A percentile compares a stretch with the other conserved stretches of the same genome.
phyloP scores from a whole-genome alignment of 768 basidiomycete species.

The Cystofilobasidium macerans region DNA sequence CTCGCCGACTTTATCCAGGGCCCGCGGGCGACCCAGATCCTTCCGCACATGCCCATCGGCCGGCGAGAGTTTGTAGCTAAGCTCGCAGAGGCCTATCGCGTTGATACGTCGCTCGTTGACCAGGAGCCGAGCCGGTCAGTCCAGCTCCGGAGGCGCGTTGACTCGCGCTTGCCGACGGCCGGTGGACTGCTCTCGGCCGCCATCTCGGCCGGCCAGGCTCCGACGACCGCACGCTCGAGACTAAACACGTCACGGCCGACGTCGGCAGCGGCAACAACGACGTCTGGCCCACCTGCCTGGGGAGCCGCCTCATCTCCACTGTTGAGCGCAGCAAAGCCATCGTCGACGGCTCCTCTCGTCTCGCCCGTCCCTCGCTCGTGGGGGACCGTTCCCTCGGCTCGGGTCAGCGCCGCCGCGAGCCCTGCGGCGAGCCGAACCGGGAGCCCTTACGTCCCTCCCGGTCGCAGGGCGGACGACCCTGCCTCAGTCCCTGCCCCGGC shows the following conservation, averaged over 20 bases:
- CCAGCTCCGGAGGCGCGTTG: conserved; percentile 66
- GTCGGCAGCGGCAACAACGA: too few species aligned
- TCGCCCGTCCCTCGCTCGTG: too few species aligned
- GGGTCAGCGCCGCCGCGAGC: too few species aligned
- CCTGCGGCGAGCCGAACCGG: too few species aligned
- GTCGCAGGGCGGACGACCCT: too few species aligned
- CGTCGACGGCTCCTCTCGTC: too few species aligned
- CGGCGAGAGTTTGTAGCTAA: conserved; percentile 34
- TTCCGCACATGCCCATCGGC: conserved; percentile 21
- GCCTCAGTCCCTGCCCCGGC: too few species aligned
- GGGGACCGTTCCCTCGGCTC: too few species aligned
- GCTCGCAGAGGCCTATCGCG: conserved; percentile 67
- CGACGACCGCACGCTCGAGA: neutral
- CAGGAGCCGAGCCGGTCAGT: conserved; percentile 72
- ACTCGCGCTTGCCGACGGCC: conserved; percentile 68
- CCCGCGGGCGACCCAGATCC: conserved; percentile 19
- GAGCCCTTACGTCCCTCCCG: too few species aligned
- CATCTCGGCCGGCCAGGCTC: conserved; percentile 7
- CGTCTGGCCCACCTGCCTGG: too few species aligned
- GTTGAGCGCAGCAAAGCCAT: too few species aligned
- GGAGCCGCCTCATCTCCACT: too few species aligned
- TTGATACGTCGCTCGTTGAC: conserved; percentile 78
- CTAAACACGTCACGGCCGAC: conserved; percentile 15
- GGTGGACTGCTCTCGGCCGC: conserved; percentile 51
- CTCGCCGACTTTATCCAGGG: conserved; percentile 49